Evolutionary conservation across 1,284 basidiomycete species (phyloP), one percentile per base, ranked within the genome.

Genomic region (Clitocybe nebularis): DNA sequence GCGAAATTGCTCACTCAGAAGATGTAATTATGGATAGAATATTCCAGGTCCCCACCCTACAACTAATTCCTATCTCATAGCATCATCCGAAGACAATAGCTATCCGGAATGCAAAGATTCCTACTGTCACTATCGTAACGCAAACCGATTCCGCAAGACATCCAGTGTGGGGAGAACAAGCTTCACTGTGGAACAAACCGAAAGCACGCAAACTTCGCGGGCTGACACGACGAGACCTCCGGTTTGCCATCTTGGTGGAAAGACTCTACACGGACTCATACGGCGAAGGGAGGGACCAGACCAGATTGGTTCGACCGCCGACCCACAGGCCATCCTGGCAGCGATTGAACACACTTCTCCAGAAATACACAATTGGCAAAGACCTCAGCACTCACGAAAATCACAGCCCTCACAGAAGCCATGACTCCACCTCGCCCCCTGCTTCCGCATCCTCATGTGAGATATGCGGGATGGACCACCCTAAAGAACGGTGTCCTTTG

Each of bases 181-280:
- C n/a, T n/a, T n/a, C n/a, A n/a, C n/a, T n/a, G n/a, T 49, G 50
- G 44, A 43, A 47, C 8, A 44, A 41, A 17, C 23, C n/a, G 11
- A 41, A 38, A n/a, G 13, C 22, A 34, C 30, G 32, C 23, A n/a
- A 24, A 29, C 7, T 46, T 3, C 54, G 59, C 14, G 59, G 63
- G 20, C 46, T 82, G 37, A 80, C 79, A 0, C 51, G 63, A 2
- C 74, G 76, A 35, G 79, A 82, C 50, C 46, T 79, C 28, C 74
- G 77, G 24, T 62, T 78, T 26, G 77, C 75, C 7, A 55, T 60
- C 6, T 53, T 60, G 11, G 36, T 66, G n/a, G 63, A 71, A 47
- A 43, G 25, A 1, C 41, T 59, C 6, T 57, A 57, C 46, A 28
- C 32, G 3, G 35, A 43, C 1, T 8, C 35, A 3, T 42, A 44